Evolutionary conservation across 805 yeast species (phyloP), one percentile per base, ranked within the genome.

Genomic region (Zygosaccharomyces rouxii): DNA sequence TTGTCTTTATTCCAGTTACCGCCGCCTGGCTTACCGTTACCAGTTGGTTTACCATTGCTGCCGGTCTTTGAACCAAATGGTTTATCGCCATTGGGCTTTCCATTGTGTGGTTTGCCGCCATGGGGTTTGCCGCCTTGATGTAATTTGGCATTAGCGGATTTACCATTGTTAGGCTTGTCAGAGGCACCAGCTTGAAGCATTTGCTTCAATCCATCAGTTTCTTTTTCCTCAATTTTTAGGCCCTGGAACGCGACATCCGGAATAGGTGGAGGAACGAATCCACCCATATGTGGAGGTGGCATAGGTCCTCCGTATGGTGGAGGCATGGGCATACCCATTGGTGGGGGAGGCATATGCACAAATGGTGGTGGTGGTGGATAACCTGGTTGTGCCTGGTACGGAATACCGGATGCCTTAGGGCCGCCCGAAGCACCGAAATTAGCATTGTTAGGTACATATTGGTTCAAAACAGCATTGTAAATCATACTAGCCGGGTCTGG

Each of bases 391-490:
- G 57, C 33, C 11, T 56, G 55, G 33, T 61, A 63, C 5, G 66
- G 64, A 31, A 66, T 53, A 35, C 66, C 63, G 3, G 62, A 58
- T 25, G 57, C 50, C 13, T 44, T 31, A 10, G 49, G 41, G 16
- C 21, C 29, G 22, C 35, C 28, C 14, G 54, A 42, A 18, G 42
- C 50, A 13, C 48, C 48, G 25, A 38, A 38, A 26, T 35, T 44
- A 7, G 50, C 47, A 26, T 41, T 31, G 42, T 25, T 35, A 44
- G 58, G 31, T 50, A 54, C 37, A 42, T 47, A 52, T 44, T 70
- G 68, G 42, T 63, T 59, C 28, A 67, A 50, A 21, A 69, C 67
- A 2, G 71, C 64, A 47, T 59, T 60, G 54, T 63, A 61, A 42
- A 59, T 62, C 48, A 67, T 62, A 49, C 59, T 64, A 2, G 69